Base-by-base conservation (phyloP, 225 moss, liverwort and hornwort species). In the Sphagnum tenellum region DNA sequence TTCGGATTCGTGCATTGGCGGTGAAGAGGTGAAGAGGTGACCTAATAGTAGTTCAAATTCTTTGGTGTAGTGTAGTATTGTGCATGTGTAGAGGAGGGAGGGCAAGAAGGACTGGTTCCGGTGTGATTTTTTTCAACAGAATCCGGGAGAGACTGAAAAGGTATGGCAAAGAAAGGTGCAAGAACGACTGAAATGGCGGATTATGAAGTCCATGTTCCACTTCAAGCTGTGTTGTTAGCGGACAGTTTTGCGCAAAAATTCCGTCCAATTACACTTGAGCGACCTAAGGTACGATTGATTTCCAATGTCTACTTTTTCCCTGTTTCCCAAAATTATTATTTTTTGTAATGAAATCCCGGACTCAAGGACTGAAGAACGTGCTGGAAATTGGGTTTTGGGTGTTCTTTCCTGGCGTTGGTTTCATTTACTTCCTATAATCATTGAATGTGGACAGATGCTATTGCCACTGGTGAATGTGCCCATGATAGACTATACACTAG, bases 401-500 rank as follows among this genome's bases (percentile, higher is more conserved):
- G 29, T 29, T 29, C 29, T 29, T 29, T 29, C 29, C 29, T 29
- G 29, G 29, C 29, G 29, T 29, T 29, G 29, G 29, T 29, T 29
- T 29, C 29, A 29, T 29, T 29, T 29, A 1, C 29, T 29, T 29
- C 29, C 0, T 29, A 29, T 29, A 29, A 29, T 29, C 29, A 29
- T 29, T 29, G 29, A 29, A 29, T 52, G 52, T 52, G 52, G 52
- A 52, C 84, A 98, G 96, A 89, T 93, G 29, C 89, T 98, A 49
- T 86, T 98, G 69, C 98, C 98, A 4, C 78, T 98, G 44, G 98
- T 98, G 63, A 98, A 90, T 71, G 86, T 98, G n/a, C 98, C 98
- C 7, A 74, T 98, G 90, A 98, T 98, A 74, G 98, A 98, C 64
- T 98, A 98, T 76, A 81, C 93, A 59, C 74, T 98, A 48, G 93